phyloP scores from a whole-genome alignment of 768 basidiomycete species.

The Gymnopilus dilepis region DNA sequence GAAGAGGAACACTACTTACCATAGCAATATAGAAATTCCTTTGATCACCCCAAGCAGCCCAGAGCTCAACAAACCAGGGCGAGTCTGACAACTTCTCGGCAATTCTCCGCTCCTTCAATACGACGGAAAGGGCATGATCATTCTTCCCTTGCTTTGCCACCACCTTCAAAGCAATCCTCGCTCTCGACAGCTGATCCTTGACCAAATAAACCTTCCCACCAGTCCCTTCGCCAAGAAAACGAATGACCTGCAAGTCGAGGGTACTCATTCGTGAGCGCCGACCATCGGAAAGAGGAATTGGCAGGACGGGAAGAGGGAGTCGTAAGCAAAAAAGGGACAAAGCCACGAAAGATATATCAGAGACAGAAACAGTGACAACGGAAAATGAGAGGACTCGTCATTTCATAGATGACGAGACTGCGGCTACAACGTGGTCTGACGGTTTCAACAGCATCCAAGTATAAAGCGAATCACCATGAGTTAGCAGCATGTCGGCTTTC shows the following conservation, averaged over 20 bases:
- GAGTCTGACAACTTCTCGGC: slow-evolving; percentile 25
- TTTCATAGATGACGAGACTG: slow-evolving; percentile 14
- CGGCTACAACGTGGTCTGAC: slow-evolving; percentile 18
- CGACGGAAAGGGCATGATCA: slow-evolving; percentile 17
- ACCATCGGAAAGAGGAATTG: neutral
- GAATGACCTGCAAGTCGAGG: slow-evolving; percentile 25
- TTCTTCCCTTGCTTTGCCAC: slow-evolving; percentile 27
- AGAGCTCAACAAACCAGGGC: slow-evolving; percentile 29
- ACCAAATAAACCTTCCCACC: slow-evolving; percentile 34
- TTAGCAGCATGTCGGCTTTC: slow-evolving; percentile 11
- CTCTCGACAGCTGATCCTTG: slow-evolving; percentile 28
- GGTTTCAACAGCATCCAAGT: slow-evolving; percentile 6
- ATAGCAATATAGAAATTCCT: slow-evolving; percentile 31
- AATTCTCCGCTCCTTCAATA: slow-evolving; percentile 29
- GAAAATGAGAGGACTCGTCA: slow-evolving; percentile 8
- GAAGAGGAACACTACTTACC: slow-evolving; percentile 19
- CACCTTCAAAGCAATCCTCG: slow-evolving; percentile 35
- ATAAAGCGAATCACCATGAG: slow-evolving; percentile 16
- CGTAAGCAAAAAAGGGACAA: neutral
- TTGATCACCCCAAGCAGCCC: slow-evolving; percentile 30
- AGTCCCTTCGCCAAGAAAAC: slow-evolving; percentile 34
- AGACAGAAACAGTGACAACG: neutral
- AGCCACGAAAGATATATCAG: neutral
- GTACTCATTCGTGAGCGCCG: slow-evolving; percentile 18
- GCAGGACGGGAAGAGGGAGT: neutral